A percentile compares a stretch with the other conserved stretches of the same genome.
phyloP scores from a whole-genome alignment of 2,329 filamentous ascomycete genomes.

The Metarhizium sp. region DNA sequence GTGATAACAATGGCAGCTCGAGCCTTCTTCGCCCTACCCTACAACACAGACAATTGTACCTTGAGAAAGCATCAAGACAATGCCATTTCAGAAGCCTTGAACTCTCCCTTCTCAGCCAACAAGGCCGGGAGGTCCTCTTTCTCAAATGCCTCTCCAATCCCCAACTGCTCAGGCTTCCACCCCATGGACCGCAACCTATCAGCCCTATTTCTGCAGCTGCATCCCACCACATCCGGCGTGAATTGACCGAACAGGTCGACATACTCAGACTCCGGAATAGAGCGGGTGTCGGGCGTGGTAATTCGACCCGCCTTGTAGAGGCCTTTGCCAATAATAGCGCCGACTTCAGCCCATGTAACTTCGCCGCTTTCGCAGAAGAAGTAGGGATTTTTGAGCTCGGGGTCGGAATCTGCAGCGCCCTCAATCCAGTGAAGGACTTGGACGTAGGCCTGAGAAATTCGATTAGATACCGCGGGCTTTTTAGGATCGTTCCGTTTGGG shows the following conservation, averaged over 20 bases:
- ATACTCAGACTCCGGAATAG: not conserved
- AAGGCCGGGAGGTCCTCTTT: slow-evolving; percentile 1
- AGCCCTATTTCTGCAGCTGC: not conserved
- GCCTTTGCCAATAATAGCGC: not conserved
- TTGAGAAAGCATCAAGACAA: not conserved
- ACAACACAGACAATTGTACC: too few relatives aligned
- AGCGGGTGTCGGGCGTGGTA: not conserved
- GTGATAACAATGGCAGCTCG: too few relatives aligned
- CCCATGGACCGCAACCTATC: slow-evolving; percentile 1
- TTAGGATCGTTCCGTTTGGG: not conserved
- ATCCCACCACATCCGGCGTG: not conserved
- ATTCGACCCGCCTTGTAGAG: not conserved
- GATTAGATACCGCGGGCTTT: not conserved
- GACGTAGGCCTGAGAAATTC: not conserved
- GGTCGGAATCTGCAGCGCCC: not conserved
- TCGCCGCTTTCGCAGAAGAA: slow-evolving; percentile 1
- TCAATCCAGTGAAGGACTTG: slow-evolving; percentile 1
- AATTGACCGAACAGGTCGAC: not conserved
- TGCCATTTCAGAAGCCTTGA: not conserved
- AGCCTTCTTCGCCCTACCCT: too few relatives aligned
- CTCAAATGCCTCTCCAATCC: not conserved
- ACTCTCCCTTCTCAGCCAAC: not conserved
- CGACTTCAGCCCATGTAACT: not conserved
- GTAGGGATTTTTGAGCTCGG: not conserved
- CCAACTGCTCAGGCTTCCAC: not conserved